Conservation (phyloP, 2,329 filamentous ascomycete genomes). For the Lomentospora prolificans region DNA sequence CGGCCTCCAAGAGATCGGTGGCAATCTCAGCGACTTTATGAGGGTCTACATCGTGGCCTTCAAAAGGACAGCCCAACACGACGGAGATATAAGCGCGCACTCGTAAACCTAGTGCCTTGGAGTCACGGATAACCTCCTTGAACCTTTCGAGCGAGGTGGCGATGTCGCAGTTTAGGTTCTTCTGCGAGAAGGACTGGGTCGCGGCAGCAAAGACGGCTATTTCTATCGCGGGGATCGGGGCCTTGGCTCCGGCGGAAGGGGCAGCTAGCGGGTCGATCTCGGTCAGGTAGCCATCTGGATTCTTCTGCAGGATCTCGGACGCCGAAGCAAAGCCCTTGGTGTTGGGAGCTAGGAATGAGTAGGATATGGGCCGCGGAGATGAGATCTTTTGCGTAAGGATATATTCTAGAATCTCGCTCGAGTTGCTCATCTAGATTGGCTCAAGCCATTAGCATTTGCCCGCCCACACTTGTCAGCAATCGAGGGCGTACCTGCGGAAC, state of each 20-base stretch:
- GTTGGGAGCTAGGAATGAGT: constrained; percentile 76
- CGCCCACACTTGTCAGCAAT: no score
- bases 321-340: constrained; percentile 61
- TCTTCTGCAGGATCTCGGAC: constrained; percentile 37
- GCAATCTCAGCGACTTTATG: constrained; percentile 57
- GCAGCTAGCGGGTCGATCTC: constrained; percentile 32
- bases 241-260: constrained; percentile 22
- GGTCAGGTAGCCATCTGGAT: constrained; percentile 40
- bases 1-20: constrained; percentile 66
- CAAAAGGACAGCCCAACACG: constrained; percentile 71
- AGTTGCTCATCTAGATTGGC: constrained; percentile 60
- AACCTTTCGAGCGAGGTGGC: constrained; percentile 63
- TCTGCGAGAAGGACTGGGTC: constrained; percentile 69
- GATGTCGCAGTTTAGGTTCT: constrained; percentile 75
- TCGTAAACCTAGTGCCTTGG: constrained; percentile 53
- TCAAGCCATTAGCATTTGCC: no score
- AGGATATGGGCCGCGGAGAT: constrained; percentile 51
- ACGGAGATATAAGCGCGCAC: constrained; percentile 75
- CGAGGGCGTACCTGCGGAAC: constrained; percentile 60
- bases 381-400: constrained; percentile 48
- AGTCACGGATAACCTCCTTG: constrained; percentile 57
- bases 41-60: constrained; percentile 54
- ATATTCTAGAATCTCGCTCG: constrained; percentile 62
- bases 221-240: constrained; percentile 46
- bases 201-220: constrained; percentile 75